Evolutionary conservation across 1,284 basidiomycete genomes (phyloP).

Genomic region (Leccinum pachyderme): DNA sequence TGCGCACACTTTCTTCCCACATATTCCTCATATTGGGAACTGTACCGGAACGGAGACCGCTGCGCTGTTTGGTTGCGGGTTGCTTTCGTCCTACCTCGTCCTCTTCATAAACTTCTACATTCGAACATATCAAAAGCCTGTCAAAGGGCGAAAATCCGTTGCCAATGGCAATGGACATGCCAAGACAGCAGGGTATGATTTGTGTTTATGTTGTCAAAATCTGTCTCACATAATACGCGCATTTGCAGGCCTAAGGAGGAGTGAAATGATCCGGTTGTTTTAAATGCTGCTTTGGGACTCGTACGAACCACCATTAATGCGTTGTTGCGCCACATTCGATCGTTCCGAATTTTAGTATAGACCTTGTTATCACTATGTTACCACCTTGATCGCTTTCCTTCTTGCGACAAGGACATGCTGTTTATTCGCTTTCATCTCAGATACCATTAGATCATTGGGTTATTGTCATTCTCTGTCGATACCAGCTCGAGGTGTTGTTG

Average conservation of each 20-base stretch:
- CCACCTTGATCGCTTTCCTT: constrained; percentile 9
- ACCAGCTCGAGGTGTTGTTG: constrained; percentile 2
- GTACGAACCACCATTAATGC: constrained; percentile 16
- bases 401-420: constrained; percentile 13
- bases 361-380: constrained; percentile 14
- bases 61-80: constrained; percentile 84
- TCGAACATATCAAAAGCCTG: constrained; percentile 76
- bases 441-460: constrained; percentile 14
- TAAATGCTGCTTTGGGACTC: not conserved
- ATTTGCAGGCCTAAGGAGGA: constrained; percentile 26
- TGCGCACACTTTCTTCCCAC: constrained; percentile 58
- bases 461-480: constrained; percentile 1
- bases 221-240: constrained; percentile 1
- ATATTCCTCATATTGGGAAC: constrained; percentile 70
- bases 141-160: constrained; percentile 38
- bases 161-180: constrained; percentile 39
- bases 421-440: constrained; percentile 6
- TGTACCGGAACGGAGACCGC: constrained; percentile 90
- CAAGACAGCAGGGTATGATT: constrained; percentile 19
- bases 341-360: constrained; percentile 10
- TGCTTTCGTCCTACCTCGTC: constrained; percentile 87
- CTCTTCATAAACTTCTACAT: constrained; percentile 92
- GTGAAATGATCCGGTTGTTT: constrained; percentile 6
- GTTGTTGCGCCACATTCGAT: constrained; percentile 9
- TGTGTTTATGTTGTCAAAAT: not conserved